Evolutionary conservation across 495 filamentous ascomycete species (phyloP).

Genomic region (Podospora sp.): DNA sequence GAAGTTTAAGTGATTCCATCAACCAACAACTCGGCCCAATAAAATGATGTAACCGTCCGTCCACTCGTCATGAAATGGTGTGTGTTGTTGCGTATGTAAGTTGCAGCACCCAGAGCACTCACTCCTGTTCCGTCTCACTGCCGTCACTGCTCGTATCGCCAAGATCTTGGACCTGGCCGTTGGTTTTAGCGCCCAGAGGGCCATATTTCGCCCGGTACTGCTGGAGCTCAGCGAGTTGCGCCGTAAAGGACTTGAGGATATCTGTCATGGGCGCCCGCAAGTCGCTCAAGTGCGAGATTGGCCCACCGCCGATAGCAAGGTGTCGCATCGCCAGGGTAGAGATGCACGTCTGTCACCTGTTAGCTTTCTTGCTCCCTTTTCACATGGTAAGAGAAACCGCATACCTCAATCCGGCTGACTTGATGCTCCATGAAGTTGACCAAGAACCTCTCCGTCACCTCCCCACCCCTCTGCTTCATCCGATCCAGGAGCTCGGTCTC

Average conservation of each 20-base stretch:
- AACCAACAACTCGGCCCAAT: not conserved
- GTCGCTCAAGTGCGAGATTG: slow-evolving; percentile 44
- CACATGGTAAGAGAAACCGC: slow-evolving; percentile 32
- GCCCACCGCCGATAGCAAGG: slow-evolving; percentile 52
- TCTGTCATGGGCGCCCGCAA: slow-evolving; percentile 54
- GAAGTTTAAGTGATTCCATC: not conserved
- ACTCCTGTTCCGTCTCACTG: slow-evolving; percentile 38
- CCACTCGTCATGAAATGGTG: not conserved
- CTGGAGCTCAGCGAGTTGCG: slow-evolving; percentile 50
- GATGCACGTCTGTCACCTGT: slow-evolving; percentile 57
- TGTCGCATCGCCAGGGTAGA: slow-evolving; percentile 68
- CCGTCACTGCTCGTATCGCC: slow-evolving; percentile 28
- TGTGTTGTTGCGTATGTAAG: not conserved
- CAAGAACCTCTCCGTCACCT: slow-evolving; percentile 83
- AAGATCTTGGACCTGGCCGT: slow-evolving; percentile 42
- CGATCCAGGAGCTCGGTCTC: slow-evolving; percentile 80
- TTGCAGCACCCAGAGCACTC: not conserved
- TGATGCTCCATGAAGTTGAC: slow-evolving; percentile 90
- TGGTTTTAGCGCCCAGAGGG: not conserved
- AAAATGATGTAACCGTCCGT: not conserved
- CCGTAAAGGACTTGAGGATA: slow-evolving; percentile 45
- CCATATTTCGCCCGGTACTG: slow-evolving; percentile 43
- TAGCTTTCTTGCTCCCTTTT: not conserved
- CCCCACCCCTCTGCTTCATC: slow-evolving; percentile 80
- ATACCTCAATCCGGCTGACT: slow-evolving; percentile 91